Evolutionary conservation across 495 filamentous ascomycete genomes (phyloP).

Genomic region (Penicillium bovifimosum): DNA sequence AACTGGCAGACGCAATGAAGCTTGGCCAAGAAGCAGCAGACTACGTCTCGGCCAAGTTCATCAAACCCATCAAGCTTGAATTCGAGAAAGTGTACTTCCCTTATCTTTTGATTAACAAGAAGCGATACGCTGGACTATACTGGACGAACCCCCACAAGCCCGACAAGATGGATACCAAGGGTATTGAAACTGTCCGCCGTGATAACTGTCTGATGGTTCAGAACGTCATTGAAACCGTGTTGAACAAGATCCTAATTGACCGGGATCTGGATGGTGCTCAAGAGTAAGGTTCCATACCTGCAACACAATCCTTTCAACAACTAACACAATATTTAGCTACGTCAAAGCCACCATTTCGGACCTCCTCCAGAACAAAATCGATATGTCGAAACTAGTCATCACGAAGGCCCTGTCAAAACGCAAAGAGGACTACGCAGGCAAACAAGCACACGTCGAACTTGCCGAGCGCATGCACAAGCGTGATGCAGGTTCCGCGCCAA

Average conservation of each 20-base stretch:
- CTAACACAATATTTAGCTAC: conserved; percentile 54
- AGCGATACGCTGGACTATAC: conserved; percentile 94
- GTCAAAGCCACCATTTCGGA: conserved; percentile 96
- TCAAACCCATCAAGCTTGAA: conserved; percentile 95
- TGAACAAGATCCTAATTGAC: conserved; percentile 94
- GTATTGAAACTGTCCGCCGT: conserved; percentile 95
- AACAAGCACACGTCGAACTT: conserved; percentile 93
- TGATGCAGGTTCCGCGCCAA: conserved; percentile 91
- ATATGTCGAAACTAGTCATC: conserved; percentile 99
- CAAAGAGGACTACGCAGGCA: conserved; percentile 63
- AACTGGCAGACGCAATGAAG: conserved; percentile 85
- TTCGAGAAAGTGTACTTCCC: conserved; percentile 99
- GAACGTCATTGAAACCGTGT: conserved; percentile 93
- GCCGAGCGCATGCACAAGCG: conserved; percentile 93
- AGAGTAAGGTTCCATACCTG: conserved; percentile 57
- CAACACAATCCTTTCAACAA: background rate
- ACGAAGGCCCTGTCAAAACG: conserved; percentile 89
- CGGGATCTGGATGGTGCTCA: conserved; percentile 82
- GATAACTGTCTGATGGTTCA: conserved; percentile 96
- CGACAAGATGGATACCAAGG: conserved; percentile 99
- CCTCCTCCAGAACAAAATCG: conserved; percentile 92
- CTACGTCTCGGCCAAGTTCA: conserved; percentile 84
- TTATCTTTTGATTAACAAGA: conserved; percentile 99
- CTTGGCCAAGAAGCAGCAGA: conserved; percentile 84
- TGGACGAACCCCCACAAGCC: conserved; percentile 94